These are phyloP conservation scores for Leccinum barrowsii DNA, from an alignment of 768 basidiomycete species.

Conservation along the genomic window DNA sequence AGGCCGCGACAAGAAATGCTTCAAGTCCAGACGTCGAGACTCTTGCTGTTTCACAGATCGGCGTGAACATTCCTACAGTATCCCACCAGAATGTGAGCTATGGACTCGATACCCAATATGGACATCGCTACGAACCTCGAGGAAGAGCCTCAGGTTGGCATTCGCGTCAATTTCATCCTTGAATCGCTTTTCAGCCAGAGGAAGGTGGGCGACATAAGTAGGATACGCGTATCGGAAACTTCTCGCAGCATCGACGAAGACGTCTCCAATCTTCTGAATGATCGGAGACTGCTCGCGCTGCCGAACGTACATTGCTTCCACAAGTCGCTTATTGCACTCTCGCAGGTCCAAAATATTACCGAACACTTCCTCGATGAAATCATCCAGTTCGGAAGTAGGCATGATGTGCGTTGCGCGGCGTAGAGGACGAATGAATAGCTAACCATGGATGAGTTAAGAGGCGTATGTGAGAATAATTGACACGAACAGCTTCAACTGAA, in stretches of 20 bases:
- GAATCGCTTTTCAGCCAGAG: constrained; percentile 79
- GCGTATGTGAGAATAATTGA: constrained; percentile 13
- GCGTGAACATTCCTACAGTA: constrained; percentile 30
- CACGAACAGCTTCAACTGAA: constrained; percentile 64
- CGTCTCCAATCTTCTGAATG: constrained; percentile 82
- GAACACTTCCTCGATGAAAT: constrained; percentile 88
- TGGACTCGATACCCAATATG: background rate
- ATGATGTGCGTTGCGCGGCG: constrained; percentile 58
- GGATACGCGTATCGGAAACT: constrained; percentile 88
- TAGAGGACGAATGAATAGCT: constrained; percentile 54
- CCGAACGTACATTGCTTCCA: constrained; percentile 82
- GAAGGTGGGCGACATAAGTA: constrained; percentile 79
- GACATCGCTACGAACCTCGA: constrained; percentile 57
- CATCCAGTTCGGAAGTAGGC: constrained; percentile 55
- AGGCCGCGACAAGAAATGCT: constrained; percentile 59
- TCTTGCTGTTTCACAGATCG: constrained; percentile 53
- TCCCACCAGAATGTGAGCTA: constrained; percentile 2
- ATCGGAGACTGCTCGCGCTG: constrained; percentile 81
- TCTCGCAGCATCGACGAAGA: constrained; percentile 82
- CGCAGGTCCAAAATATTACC: constrained; percentile 86
- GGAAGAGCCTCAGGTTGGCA: constrained; percentile 74
- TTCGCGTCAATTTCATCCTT: constrained; percentile 85
- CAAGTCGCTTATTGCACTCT: constrained; percentile 75
- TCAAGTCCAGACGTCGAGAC: constrained; percentile 56
- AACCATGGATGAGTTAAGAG: constrained; percentile 29